phyloP scores from a whole-genome alignment of 1,284 basidiomycete genomes.

The Ustilago tritici region DNA sequence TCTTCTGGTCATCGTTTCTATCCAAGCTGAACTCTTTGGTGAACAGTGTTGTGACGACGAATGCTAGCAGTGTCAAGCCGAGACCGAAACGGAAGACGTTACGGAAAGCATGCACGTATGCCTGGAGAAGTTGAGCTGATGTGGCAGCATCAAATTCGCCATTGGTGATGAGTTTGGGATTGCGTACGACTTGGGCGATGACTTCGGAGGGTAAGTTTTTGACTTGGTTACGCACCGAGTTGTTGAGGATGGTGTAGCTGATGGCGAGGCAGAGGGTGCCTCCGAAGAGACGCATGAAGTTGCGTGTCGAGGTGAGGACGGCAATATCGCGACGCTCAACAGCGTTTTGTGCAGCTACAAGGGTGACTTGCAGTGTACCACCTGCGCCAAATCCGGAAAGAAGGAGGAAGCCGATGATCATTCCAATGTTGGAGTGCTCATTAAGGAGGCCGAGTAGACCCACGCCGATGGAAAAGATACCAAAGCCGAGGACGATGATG shows the following conservation, averaged over 20 bases:
- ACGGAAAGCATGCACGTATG: constrained; percentile 75
- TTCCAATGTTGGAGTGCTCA: constrained; percentile 72
- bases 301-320: constrained; percentile 78
- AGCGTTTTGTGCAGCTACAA: constrained; percentile 79
- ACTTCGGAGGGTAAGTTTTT: constrained; percentile 13
- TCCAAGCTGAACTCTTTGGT: constrained; percentile 75
- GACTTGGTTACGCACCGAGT: constrained; percentile 33
- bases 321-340: constrained; percentile 78
- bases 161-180: constrained; percentile 39
- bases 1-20: constrained; percentile 74
- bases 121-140: constrained; percentile 72
- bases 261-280: constrained; percentile 77
- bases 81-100: constrained; percentile 72
- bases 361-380: constrained; percentile 69
- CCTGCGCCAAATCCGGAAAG: constrained; percentile 79
- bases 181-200: constrained; percentile 34
- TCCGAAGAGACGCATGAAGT: constrained; percentile 77
- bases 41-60: constrained; percentile 72
- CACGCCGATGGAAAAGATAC: constrained; percentile 65
- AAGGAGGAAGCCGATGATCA: constrained; percentile 78
- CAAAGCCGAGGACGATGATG: constrained; percentile 78
- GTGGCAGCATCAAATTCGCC: constrained; percentile 26
- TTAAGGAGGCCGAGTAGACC: constrained; percentile 78
- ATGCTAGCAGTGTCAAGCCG: constrained; percentile 51
- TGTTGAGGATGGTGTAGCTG: constrained; percentile 72